Base-by-base conservation (phyloP, 2,329 filamentous ascomycete species). In the Epichloe baconii region DNA sequence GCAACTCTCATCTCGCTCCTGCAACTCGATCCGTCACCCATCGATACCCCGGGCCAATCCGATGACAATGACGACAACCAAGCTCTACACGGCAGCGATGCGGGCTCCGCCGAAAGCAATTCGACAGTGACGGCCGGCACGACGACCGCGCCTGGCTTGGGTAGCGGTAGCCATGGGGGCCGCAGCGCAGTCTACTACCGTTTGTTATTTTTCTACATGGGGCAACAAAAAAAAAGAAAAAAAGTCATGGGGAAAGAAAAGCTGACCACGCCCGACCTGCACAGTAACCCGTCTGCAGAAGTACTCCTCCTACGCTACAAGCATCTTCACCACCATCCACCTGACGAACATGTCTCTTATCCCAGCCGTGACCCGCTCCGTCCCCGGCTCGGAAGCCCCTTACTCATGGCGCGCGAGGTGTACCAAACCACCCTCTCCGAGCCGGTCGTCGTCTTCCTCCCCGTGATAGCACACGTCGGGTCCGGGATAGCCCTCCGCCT, bases 381-480 rank as follows among this genome's bases (percentile, higher is more conserved):
- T 93, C 6, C 71, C 83, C 8, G 78, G 81, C 49, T 86, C 86
- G 54, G 90, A 96, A 64, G 82, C 82, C 47, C 89, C 67, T 82
- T 97, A 47, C 83, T 97, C 56, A 86, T 95, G 66, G 90, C 89
- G 31, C 82, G 91, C 54, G 90, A 94, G 47, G 82, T 93, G 66
- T 97, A 97, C 72, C 91, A 96, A 67, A 90, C 88, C 1, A 77
- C 84, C 2, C 71, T 87, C 15, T 76, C 85, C 48, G 90, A 96
- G 64, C 87, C 88, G 3, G 70, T 94, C 19, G 75, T 97, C 54
- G 79, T 97, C 54, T 81, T 77, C 43, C 66, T 88, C 2, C 89
- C 91, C 2, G 72, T 95, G 21, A 65, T 82, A 52, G 78, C 83
- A 2, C 91, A 97, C 65, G 73, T 96, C 43, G 74, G 78, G 14